A percentile compares a stretch with the other conserved stretches of the same genome.
Evolutionary conservation across 352 stramenopile genomes (phyloP).

Genomic region (Blastocystis hominis): DNA sequence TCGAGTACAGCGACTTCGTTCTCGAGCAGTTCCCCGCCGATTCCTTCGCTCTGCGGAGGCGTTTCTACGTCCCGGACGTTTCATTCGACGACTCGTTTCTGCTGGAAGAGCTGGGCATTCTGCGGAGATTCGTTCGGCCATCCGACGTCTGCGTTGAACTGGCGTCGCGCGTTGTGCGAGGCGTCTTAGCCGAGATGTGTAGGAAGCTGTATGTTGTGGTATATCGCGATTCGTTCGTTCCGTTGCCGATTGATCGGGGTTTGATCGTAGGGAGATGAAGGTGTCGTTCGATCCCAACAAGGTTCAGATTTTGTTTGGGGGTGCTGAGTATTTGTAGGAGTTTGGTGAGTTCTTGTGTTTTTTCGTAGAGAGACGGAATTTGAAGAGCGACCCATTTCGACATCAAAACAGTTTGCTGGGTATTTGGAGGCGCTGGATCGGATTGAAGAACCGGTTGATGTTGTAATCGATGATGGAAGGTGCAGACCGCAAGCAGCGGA

Average conservation of each 20-base stretch:
- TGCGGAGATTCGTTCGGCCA: neutral
- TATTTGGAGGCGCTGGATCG: conserved; percentile 7
- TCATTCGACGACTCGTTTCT: neutral
- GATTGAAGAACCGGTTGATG: neutral
- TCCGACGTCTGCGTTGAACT: neutral
- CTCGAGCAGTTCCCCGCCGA: conserved; percentile 3
- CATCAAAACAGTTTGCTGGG: neutral
- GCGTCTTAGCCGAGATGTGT: neutral
- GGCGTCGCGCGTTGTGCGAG: neutral
- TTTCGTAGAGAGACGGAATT: neutral
- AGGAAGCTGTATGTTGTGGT: conserved; percentile 9
- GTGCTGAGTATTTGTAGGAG: neutral
- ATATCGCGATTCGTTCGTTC: neutral
- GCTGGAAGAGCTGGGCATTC: neutral
- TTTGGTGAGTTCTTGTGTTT: neutral
- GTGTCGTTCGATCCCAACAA: neutral
- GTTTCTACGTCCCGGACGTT: neutral
- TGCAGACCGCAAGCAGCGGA: conserved; percentile 28
- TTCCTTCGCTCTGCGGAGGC: neutral
- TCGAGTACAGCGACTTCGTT: neutral
- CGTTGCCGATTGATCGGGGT: neutral
- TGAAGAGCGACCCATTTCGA: neutral
- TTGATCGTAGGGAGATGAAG: neutral
- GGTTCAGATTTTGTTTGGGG: neutral
- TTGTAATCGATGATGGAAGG: conserved; percentile 42